Base-by-base conservation (phyloP, 2,329 filamentous ascomycete species). In the Claviceps humidiphila region DNA sequence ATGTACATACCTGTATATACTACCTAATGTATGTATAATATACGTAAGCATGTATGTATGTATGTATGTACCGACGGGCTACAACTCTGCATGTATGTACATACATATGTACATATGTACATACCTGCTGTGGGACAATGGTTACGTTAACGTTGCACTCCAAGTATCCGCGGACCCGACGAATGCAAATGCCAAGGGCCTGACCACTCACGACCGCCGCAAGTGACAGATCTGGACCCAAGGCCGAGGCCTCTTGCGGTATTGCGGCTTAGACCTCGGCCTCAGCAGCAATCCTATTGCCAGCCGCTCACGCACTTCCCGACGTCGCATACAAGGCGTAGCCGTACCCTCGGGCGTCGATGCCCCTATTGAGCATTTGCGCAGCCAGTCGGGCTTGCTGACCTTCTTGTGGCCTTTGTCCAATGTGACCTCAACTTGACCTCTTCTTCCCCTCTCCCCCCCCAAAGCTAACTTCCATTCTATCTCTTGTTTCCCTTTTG, bases 201-300 rank as follows among this genome's bases (percentile, higher is more conserved):
- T 11, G 39, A 16, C 51, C 51, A 49, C 38, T 52, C 46, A 52
- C n/a, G 20, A 40, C 39, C n/a, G 46, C 13, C 41, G 17, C 47
- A 34, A 41, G 5, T 22, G 34, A 20, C 41, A 38, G 47, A 49
- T 57, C 57, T 57, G 56, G 55, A 49, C 54, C 53, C 53, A 47
- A 44, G 22, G 8, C 20, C 42, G 7, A 41, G 16, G 7, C 39
- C 39, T 41, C n/a, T 8, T 17, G 7, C 14, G 39, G 39, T 1
- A 26, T 56, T 56, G 55, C 54, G 56, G 53, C 53, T 22, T 44
- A 11, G 51, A 51, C 57, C 57, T 57, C 57, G 56, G 57, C 50
- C 55, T 43, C 45, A 53, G 38, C 2, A 26, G 22, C 2, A 11
- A 40, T 43, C 17, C 17, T n/a, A 42, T 41, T 41, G 14, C 14